These are phyloP conservation scores for Aspergillus pseudoterreus DNA, from an alignment of 2,329 filamentous ascomycete genomes.

Conservation along the genomic window DNA sequence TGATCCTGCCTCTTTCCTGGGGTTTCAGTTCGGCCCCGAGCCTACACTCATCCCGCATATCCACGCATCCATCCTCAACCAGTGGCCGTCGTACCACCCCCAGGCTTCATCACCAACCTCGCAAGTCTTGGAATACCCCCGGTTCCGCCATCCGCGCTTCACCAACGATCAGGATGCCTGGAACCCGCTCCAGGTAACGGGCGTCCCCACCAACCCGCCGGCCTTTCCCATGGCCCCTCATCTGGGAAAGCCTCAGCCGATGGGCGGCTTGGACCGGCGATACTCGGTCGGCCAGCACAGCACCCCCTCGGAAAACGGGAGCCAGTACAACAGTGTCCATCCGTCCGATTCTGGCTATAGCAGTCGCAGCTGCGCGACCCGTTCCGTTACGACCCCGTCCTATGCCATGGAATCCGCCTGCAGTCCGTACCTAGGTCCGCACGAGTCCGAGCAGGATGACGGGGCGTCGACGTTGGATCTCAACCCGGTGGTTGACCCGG, in stretches of 20 bases:
- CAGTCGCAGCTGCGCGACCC: conserved; percentile 26
- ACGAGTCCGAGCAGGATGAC: conserved; percentile 22
- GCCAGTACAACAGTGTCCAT: conserved; percentile 27
- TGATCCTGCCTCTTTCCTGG: conserved; percentile 22
- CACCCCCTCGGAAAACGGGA: conserved; percentile 29
- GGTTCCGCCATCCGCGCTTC: conserved; percentile 19
- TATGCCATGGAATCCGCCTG: conserved; percentile 25
- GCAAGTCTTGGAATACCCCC: conserved; percentile 19
- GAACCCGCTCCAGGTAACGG: conserved; percentile 31
- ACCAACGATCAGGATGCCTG: conserved; percentile 27
- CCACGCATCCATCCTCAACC: conserved; percentile 18
- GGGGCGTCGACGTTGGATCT: conserved; percentile 16
- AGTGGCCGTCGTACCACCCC: conserved; percentile 15
- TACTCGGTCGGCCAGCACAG: conserved; percentile 25
- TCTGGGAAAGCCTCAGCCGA: conserved; percentile 15
- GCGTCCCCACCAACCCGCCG: conserved; percentile 15
- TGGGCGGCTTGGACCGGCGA: conserved; percentile 18
- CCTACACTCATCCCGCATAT: conserved; percentile 16
- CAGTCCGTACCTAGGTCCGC: conserved; percentile 21
- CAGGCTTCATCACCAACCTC: conserved; percentile 16
- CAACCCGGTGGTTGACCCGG: conserved; percentile 28
- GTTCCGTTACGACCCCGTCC: conserved; percentile 26
- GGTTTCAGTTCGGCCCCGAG: conserved; percentile 23
- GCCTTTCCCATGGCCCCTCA: conserved; percentile 15
- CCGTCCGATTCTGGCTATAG: conserved; percentile 36